Conservation (phyloP, 345 rosid genomes). For the Adansonia digitata region DNA sequence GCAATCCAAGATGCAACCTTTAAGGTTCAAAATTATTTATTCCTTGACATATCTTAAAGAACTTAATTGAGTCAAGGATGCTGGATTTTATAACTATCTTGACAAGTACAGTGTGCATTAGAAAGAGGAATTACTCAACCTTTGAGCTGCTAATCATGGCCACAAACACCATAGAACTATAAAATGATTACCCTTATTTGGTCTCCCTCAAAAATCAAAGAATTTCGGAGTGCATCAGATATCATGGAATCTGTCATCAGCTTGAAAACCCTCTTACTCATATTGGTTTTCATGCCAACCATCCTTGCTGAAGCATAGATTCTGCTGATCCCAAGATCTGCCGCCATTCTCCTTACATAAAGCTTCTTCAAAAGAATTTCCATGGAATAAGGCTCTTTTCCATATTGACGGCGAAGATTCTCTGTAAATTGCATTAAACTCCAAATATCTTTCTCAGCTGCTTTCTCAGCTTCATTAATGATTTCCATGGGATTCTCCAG, state of each 20-base stretch:
- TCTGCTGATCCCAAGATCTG: conserved; percentile 82
- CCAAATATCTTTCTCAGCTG: conserved; percentile 79
- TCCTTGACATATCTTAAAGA: neutral
- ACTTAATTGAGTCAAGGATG: neutral
- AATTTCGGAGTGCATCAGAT: conserved; percentile 59
- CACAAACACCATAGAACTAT: conserved; percentile 5
- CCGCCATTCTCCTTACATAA: conserved; percentile 91
- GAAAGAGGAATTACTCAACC: neutral
- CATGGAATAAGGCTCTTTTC: conserved; percentile 92
- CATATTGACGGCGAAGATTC: conserved; percentile 72
- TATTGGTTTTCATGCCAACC: conserved; percentile 80
- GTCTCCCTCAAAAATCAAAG: conserved; percentile 57
- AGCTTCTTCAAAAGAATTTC: conserved; percentile 83
- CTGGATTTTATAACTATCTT: neutral
- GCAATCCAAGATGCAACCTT: neutral
- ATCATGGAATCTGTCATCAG: conserved; percentile 72
- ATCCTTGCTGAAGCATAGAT: conserved; percentile 78
- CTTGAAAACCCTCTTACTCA: conserved; percentile 77
- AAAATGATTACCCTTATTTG: conserved; percentile 61
- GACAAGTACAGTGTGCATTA: neutral
- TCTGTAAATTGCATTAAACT: conserved; percentile 86
- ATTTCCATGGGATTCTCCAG: conserved; percentile 43
- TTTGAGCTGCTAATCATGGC: neutral
- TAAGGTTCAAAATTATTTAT: neutral
- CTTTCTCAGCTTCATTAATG: conserved; percentile 74